These are phyloP conservation scores for Sphenostylis stenocarpa DNA, from an alignment of 306 rosid species.

Conservation along the genomic window DNA sequence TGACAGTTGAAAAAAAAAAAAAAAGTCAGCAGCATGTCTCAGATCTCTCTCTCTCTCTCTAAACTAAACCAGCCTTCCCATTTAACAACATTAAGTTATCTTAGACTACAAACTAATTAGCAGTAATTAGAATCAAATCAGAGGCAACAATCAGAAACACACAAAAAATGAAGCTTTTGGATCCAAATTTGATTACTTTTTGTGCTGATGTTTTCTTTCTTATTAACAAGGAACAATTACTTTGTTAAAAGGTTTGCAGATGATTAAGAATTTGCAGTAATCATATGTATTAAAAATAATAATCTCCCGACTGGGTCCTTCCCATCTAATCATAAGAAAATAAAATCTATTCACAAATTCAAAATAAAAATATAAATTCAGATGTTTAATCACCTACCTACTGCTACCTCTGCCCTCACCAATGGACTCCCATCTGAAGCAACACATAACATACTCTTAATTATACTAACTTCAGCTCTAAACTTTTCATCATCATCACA, in stretches of 20 bases:
- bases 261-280: not conserved
- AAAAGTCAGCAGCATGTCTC: conserved; percentile 10
- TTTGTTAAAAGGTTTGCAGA: not conserved
- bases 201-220: not conserved
- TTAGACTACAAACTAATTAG: not conserved
- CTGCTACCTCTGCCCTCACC: conserved; percentile 98
- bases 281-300: not conserved
- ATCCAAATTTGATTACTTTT: not conserved
- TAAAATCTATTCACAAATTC: conserved; percentile 1
- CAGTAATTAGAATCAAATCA: not conserved
- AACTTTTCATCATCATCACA: conserved; percentile 85
- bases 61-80: not conserved
- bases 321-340: not conserved
- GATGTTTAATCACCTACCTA: conserved; percentile 68
- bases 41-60: not conserved
- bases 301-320: not conserved
- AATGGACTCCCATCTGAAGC: conserved; percentile 97
- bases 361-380: conserved; percentile 16
- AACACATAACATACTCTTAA: conserved; percentile 72
- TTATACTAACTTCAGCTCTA: conserved; percentile 83
- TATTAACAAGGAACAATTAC: not conserved
- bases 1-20: conserved; percentile 34
- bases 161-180: not conserved
- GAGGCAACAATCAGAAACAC: not conserved
- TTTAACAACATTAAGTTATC: not conserved